phyloP scores from a whole-genome alignment of 108 stramenopile genomes.

The Conticribra guillardii region DNA sequence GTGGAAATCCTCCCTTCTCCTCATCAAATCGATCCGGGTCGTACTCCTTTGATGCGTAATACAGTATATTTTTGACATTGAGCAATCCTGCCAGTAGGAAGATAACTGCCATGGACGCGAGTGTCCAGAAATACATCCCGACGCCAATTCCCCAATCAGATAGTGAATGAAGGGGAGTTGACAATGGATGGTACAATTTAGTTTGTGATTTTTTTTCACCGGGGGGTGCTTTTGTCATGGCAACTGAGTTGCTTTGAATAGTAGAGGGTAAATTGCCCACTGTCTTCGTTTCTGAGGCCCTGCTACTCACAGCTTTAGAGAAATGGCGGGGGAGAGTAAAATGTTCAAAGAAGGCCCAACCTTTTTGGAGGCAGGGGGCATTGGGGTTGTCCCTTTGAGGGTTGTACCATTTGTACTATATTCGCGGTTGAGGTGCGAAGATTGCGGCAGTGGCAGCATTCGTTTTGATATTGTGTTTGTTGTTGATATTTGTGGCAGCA shows the following conservation, averaged over 20 bases:
- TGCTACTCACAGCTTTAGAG: neutral
- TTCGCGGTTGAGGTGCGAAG: too few relatives aligned
- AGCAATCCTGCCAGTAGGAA: slow-evolving; percentile 11
- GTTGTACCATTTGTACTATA: slow-evolving; percentile 6
- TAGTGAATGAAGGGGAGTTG: slow-evolving; percentile 5
- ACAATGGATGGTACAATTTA: slow-evolving; percentile 26
- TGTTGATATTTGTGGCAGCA: too few relatives aligned
- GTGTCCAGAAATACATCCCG: slow-evolving; percentile 37
- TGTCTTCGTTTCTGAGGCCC: too few relatives aligned
- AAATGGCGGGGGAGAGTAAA: slow-evolving; percentile 30
- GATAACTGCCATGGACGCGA: slow-evolving; percentile 1
- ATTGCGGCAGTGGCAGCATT: too few relatives aligned
- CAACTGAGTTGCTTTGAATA: too few relatives aligned
- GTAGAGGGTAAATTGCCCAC: too few relatives aligned
- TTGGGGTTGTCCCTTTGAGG: neutral
- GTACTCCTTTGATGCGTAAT: slow-evolving; percentile 11
- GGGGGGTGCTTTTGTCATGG: slow-evolving; percentile 9
- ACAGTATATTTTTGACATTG: slow-evolving; percentile 25
- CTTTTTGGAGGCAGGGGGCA: slow-evolving; percentile 10
- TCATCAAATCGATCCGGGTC: slow-evolving; percentile 5
- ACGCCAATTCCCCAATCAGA: slow-evolving; percentile 27
- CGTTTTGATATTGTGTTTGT: too few relatives aligned
- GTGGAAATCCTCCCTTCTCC: slow-evolving; percentile 4
- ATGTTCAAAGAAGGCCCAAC: slow-evolving; percentile 50
- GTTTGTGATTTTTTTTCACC: slow-evolving; percentile 25